Base-by-base conservation (phyloP, 2,329 filamentous ascomycete species). In the Penicillium sclerotigenum region DNA sequence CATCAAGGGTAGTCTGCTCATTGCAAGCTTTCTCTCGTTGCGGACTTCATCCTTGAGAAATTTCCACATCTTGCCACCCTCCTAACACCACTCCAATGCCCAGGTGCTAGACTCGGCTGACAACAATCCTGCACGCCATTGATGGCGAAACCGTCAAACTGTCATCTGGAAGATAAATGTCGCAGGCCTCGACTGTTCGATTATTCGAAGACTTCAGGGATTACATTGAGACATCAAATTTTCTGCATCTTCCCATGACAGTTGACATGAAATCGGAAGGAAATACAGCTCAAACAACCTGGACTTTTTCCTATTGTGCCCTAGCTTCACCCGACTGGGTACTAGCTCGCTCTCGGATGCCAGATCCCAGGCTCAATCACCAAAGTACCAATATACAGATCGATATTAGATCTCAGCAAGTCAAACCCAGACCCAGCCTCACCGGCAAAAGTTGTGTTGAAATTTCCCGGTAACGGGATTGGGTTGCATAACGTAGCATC, bases 401-500 rank as follows among this genome's bases (percentile, higher is more conserved):
- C 60, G 57, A 59, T 46, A 28, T 41, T 50, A 58, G 61, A 61
- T 64, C 57, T 58, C 41, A 40, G 11, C 41, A 43, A 41, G 26
- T 20, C 41, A 34, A 47, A 41, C 46, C 37, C 45, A 57, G 42
- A 51, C 40, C 33, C 22, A 53, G 47, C 37, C 50, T 42, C 18
- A 34, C 18, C 41, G 34, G 53, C 40, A 47, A 51, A 48, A 52
- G 42, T 33, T 47, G 49, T 31, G 29, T 29, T 34, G 31, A 51
- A 59, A 63, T 59, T 60, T 61, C 63, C 60, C 63, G 60, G 47
- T 31, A 28, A 53, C 42, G 47, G 53, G 57, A 59, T 64, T 60
- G 54, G 60, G 62, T 66, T 67, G 63, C 64, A 63, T 66, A 56
- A 61, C 57, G 62, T 61, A 48, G 57, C 47, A 67, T 61, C 60